Base-by-base conservation (phyloP, 2,329 filamentous ascomycete species). In the Colletotrichum sp. region DNA sequence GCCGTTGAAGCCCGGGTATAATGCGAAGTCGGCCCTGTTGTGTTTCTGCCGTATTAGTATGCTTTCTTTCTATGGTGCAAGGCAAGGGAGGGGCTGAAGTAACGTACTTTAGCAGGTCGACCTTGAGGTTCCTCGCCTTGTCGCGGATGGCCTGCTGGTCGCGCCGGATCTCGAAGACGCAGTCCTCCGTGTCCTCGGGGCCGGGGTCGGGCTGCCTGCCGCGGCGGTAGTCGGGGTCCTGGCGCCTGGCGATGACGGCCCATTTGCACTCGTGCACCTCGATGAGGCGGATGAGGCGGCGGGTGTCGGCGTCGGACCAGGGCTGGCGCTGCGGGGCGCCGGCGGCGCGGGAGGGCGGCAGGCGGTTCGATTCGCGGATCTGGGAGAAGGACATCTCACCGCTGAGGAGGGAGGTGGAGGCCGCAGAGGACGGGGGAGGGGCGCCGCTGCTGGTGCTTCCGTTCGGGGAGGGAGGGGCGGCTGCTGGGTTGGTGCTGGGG, bases 81-180 rank as follows among this genome's bases (percentile, higher is more conserved):
- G 32, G 32, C 32, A 34, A 34, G 12, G 32, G 32, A 14, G 32
- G 32, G 32, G 34, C 32, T 14, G 32, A 14, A 34, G n/a, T 8
- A 13, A n/a, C 14, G 59, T 16, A 18, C 84, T 85, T 85, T 18
- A 92, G 82, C 61, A 88, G 85, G 36, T 88, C 86, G 43, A 89
- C 87, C 83, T 92, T 92, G 70, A 90, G 77, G 71, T 90, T 87
- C 65, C 90, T 87, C n/a, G 90, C 90, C 81, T 89, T 90, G 84
- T 92, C 90, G 8, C 90, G 89, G 72, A 90, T 85, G 6, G 89
- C 87, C 80, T 91, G 90, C 82, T 91, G 90, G 78, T 88, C 86
- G 65, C 90, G 88, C 3, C 80, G 79, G 18, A 81, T 77, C 58
- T 88, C 83, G 69, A 90, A 90, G 3, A 78, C 78, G 32, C 84